Percentiles rank a stretch among this genome's conserved stretches.
Evolutionary conservation across 1,284 basidiomycete genomes (phyloP).

Genomic region (Microbotryum lychnidis-dioicae): DNA sequence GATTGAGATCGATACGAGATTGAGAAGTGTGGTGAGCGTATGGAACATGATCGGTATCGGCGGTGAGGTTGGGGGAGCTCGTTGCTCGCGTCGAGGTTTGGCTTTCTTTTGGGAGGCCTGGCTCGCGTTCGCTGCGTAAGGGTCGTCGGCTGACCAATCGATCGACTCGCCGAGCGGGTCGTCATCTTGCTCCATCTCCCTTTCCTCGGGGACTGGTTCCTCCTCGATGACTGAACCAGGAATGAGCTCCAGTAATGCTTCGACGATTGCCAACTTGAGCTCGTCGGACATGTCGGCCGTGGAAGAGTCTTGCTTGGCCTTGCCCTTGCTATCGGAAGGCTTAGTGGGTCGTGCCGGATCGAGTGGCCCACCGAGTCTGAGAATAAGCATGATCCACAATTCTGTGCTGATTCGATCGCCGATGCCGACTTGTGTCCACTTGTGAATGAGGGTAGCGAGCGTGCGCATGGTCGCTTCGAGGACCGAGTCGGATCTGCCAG

Average conservation of each 20-base stretch:
- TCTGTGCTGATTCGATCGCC: constrained; percentile 62
- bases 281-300: constrained; percentile 56
- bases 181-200: constrained; percentile 34
- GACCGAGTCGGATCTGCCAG: constrained; percentile 68
- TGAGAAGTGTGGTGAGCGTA: constrained; percentile 63
- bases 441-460: constrained; percentile 54
- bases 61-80: constrained; percentile 6
- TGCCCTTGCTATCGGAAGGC: constrained; percentile 52
- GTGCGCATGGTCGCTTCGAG: constrained; percentile 64
- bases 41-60: constrained; percentile 64
- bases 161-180: constrained; percentile 47
- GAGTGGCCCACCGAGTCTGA: constrained; percentile 46
- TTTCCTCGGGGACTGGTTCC: constrained; percentile 44
- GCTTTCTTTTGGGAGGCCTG: background rate
- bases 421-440: constrained; percentile 59
- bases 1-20: constrained; percentile 47
- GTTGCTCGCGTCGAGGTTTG: background rate
- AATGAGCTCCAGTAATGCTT: constrained; percentile 47
- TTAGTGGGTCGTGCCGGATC: constrained; percentile 47
- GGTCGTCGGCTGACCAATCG: constrained; percentile 46
- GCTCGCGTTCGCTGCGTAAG: background rate
- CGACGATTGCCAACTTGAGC: constrained; percentile 47
- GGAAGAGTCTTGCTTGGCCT: constrained; percentile 24
- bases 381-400: constrained; percentile 66
- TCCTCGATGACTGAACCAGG: constrained; percentile 38